phyloP scores from a whole-genome alignment of 139 green algal genomes.

The Coccomyxa sp. region DNA sequence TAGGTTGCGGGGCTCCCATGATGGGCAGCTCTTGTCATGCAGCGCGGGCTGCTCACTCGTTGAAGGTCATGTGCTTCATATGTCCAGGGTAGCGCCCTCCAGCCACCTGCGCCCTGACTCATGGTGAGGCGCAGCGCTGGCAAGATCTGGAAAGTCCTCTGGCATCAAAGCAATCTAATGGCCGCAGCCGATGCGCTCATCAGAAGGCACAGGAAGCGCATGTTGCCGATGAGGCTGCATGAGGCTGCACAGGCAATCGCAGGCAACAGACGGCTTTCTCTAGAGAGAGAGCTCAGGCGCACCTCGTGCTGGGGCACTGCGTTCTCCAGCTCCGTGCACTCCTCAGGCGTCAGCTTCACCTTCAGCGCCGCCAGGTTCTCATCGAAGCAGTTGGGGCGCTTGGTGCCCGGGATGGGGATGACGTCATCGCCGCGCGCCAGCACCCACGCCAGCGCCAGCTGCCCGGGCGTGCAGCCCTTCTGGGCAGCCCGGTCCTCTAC shows the following conservation, averaged over 20 bases:
- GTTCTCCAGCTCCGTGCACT: slow-evolving; percentile 37
- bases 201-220: no score
- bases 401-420: slow-evolving; percentile 67
- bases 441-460: slow-evolving; percentile 79
- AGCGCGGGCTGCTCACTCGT: no score
- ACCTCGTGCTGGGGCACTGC: slow-evolving; percentile 12
- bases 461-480: slow-evolving; percentile 59
- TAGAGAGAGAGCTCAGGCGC: neutral
- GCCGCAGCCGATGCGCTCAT: no score
- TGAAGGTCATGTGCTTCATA: no score
- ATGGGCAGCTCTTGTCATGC: no score
- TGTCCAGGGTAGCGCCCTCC: no score
- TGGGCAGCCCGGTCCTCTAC: slow-evolving; percentile 38
- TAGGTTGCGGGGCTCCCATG: no score
- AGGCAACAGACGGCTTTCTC: neutral
- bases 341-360: slow-evolving; percentile 38
- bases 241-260: neutral
- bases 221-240: no score
- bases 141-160: no score
- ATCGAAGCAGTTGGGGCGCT: slow-evolving; percentile 32
- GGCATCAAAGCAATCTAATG: no score
- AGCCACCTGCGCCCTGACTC: no score
- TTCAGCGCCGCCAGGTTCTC: slow-evolving; percentile 42
- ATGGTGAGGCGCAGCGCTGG: no score
- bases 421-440: slow-evolving; percentile 59